Evolutionary conservation across 2,329 filamentous ascomycete species (phyloP), one percentile per base, ranked within the genome.

Genomic region (Plenodomus lindquistii): DNA sequence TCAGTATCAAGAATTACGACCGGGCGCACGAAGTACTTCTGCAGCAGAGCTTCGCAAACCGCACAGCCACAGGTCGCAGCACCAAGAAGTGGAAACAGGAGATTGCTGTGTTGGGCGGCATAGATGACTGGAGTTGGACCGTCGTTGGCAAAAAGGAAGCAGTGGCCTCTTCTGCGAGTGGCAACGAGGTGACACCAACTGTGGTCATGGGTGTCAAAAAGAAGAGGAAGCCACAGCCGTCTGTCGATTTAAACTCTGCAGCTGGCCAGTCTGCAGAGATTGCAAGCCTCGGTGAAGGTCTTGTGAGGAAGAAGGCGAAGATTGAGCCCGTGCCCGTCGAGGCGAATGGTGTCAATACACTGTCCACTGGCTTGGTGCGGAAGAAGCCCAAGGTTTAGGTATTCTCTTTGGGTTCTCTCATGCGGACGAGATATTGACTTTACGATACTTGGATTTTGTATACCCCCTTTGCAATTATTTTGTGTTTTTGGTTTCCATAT

Each of bases 51-150:
- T 94, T 94, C 69, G 79, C 83, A 1, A 86, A 81, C 8, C 70
- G 85, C 3, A 81, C 82, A 10, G 81, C 86, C 40, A 85, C 87
- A 0, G 75, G 74, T 1, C 77, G 78, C 24, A 90, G 87, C 62
- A 89, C 88, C 2, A 75, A 72, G 42, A 82, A 87, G 44, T 94
- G 89, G 88, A 78, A 85, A 37, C 79, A 79, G 13, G 88, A 93
- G 62, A 83, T 87, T 1, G 81, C 80, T 15, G 66, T 74, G 5
- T 52, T 75, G 1, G 70, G 63, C 19, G 69, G 69, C 1, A 45
- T 56, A 13, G 52, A 62, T 3, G 46, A 52, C 6, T 70, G 69
- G 68, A 54, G 63, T 8, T 67, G 59, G 55, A 62, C 54, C 8
- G 58, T 69, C 1, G 43, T 57, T 2, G 70, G 69, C 1, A 56